Evolutionary conservation across 192 early-diverging fungal genomes (phyloP).

Genomic region (Podila minutissima): DNA sequence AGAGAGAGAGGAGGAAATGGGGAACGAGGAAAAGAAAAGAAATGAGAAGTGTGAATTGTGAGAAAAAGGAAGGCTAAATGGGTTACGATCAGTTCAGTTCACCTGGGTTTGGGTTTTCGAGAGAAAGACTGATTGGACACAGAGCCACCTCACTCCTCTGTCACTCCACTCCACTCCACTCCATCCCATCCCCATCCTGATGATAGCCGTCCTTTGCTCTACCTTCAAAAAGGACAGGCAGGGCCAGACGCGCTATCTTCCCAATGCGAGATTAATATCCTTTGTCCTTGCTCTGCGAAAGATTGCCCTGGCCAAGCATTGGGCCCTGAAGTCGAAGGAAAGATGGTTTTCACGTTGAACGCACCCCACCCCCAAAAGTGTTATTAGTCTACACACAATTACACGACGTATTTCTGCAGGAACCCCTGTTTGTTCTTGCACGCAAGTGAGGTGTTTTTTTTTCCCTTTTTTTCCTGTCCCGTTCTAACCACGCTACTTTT

Average conservation of each 20-base stretch:
- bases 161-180: neutral
- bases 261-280: no score
- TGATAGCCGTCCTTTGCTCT: neutral
- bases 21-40: conserved; percentile 2
- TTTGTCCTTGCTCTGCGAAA: no score
- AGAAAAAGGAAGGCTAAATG: neutral
- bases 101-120: no score
- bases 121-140: no score
- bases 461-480: neutral
- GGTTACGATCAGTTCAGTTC: no score
- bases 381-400: neutral
- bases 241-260: neutral
- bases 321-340: no score
- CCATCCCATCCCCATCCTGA: neutral
- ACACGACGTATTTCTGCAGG: no score
- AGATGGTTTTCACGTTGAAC: no score
- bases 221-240: neutral
- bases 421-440: no score
- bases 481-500: no score
- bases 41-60: neutral
- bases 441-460: neutral
- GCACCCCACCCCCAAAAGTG: no score
- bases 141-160: neutral
- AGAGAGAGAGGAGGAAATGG: neutral
- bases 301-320: no score